Percentiles rank a stretch among this genome's conserved stretches.
Conservation (phyloP, 2,329 filamentous ascomycete genomes). For the Pyrenochaeta sp. region DNA sequence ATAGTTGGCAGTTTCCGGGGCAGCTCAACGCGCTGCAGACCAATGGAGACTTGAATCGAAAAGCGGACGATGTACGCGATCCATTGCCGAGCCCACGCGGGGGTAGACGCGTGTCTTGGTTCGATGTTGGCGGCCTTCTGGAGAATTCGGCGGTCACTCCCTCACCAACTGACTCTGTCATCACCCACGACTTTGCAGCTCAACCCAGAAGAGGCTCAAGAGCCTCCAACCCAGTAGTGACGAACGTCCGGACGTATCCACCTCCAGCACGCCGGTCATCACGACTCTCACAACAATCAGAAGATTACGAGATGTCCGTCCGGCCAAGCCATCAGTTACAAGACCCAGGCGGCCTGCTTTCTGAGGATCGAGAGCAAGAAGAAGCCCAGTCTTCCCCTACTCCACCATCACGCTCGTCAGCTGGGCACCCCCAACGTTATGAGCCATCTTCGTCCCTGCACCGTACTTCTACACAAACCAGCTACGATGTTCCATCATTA, state of each 20-base stretch:
- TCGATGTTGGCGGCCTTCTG: constrained; percentile 82
- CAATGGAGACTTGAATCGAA: constrained; percentile 33
- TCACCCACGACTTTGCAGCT: constrained; percentile 54
- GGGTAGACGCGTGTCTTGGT: constrained; percentile 74
- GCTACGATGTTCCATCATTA: constrained; percentile 34
- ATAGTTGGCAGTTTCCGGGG: constrained; percentile 46
- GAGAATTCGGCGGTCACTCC: constrained; percentile 54
- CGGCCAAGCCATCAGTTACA: constrained; percentile 33
- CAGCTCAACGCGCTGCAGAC: constrained; percentile 21
- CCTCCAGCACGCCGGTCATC: constrained; percentile 40
- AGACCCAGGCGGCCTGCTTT: constrained; percentile 35
- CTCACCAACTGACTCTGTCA: constrained; percentile 47
- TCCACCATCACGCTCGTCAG: constrained; percentile 24
- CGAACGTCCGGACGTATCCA: constrained; percentile 34
- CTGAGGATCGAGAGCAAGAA: constrained; percentile 33
- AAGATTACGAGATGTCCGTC: constrained; percentile 40
- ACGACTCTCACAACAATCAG: constrained; percentile 44
- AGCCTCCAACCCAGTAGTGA: constrained; percentile 35
- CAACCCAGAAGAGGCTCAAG: constrained; percentile 42
- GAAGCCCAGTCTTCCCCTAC: constrained; percentile 18
- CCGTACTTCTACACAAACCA: constrained; percentile 32
- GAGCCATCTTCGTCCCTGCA: constrained; percentile 17
- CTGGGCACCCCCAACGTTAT: constrained; percentile 13
- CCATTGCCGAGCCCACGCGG: constrained; percentile 48
- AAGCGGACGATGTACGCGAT: constrained; percentile 36